Base-by-base conservation (phyloP, 2,329 filamentous ascomycete genomes). In the Amauroascus verrucosus region DNA sequence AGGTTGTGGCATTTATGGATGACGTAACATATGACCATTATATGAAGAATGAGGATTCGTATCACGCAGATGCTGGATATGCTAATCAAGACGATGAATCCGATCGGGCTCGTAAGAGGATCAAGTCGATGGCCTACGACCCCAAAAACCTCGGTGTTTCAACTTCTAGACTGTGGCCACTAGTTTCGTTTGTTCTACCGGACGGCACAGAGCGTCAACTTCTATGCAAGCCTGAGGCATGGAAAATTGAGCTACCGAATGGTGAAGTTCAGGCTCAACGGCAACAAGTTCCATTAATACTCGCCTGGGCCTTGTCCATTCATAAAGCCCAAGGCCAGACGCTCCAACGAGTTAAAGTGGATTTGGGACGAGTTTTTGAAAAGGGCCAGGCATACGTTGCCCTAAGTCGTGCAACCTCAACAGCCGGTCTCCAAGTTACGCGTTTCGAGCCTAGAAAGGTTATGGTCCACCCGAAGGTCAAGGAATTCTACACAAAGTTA, bases 261-360 rank as follows among this genome's bases (percentile, higher is more conserved):
- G 93, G 93, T 45, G 90, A 97, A 66, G 78, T 97, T 0, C 89
- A 95, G 67, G 93, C 93, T 1, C 87, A 88, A 56, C 85, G 93
- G 37, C 79, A 78, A 44, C 87, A 91, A 62, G 70, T 91, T 1
- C 93, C 93, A 0, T 77, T 98, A 48, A 97, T 98, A 58, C 77
- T 98, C 28, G 93, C 93, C 0, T 98, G 93, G 93, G 93, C 93
- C 1, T 73, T 98, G 18, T 95, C 89, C 0, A 98, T 98, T 56
- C 93, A 98, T 75, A 98, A 98, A 71, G 93, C 93, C 0, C 91
- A 97, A 67, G 91, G 91, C 1, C 91, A 97, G 68, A 97, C 91
- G 32, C 74, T 96, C 24, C 89, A 95, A 64, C 79, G 91, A 48
- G 93, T 98, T 56, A 95, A 95, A 65, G 93, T 98, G 24, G 89